phyloP scores from a whole-genome alignment of 2,329 filamentous ascomycete species.

The Fusarium dlaminii region DNA sequence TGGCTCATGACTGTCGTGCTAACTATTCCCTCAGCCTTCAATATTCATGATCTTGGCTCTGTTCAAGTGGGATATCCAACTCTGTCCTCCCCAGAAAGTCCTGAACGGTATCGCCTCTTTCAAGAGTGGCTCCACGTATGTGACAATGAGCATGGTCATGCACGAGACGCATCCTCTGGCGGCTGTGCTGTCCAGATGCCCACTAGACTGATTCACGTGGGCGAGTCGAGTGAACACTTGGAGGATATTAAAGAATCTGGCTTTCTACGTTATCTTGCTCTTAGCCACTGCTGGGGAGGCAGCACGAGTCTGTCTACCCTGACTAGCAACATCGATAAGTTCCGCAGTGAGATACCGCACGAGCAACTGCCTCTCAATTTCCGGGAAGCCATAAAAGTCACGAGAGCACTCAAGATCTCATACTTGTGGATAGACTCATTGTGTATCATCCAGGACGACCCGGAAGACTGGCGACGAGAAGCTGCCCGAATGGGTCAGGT shows the following conservation, averaged over 20 bases:
- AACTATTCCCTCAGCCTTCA: neutral
- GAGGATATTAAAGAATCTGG: neutral
- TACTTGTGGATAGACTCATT: slow-evolving; percentile 17
- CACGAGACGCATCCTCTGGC: neutral
- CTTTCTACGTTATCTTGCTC: neutral
- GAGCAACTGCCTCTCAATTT: neutral
- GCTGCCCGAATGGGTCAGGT: neutral
- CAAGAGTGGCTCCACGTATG: neutral
- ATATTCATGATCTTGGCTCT: neutral
- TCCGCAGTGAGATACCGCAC: neutral
- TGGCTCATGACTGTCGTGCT: neutral
- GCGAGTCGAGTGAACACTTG: neutral
- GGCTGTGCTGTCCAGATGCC: neutral
- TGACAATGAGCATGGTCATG: neutral
- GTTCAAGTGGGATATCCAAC: neutral
- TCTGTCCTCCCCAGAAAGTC: neutral
- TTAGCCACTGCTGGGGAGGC: slow-evolving; percentile 18
- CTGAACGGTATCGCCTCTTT: neutral
- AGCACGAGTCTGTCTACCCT: neutral
- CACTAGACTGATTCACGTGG: neutral
- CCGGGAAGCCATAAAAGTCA: slow-evolving; percentile 6
- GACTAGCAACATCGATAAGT: neutral
- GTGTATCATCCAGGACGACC: neutral
- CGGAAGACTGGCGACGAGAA: neutral
- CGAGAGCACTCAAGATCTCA: neutral